Conservation (phyloP, 208 protist genomes). For the Leishmania amazonensis region DNA sequence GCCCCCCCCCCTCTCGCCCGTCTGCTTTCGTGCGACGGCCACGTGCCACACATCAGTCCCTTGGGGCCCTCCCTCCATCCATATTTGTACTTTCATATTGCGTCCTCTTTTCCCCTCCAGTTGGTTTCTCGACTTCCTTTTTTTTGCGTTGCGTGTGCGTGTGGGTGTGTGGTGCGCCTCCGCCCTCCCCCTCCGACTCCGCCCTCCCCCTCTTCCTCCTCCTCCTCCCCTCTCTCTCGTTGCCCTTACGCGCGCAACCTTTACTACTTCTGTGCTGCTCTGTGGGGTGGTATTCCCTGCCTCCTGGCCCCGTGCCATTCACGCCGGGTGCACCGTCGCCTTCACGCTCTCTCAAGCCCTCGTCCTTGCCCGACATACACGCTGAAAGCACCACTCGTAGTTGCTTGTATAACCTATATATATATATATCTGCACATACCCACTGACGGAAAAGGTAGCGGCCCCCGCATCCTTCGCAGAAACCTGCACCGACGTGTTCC, state of each 20-base stretch:
- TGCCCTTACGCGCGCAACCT: background rate
- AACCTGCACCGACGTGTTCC: background rate
- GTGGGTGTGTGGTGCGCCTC: too few relatives aligned
- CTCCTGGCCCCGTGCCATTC: background rate
- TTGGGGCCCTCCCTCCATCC: too few relatives aligned
- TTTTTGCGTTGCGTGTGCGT: too few relatives aligned
- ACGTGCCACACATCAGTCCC: too few relatives aligned
- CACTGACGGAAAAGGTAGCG: background rate
- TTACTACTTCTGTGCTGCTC: background rate
- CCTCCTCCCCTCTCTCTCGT: too few relatives aligned
- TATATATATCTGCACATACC: background rate
- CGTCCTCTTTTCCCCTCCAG: too few relatives aligned
- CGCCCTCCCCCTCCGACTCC: too few relatives aligned
- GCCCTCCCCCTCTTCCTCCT: too few relatives aligned
- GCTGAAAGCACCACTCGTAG: background rate
- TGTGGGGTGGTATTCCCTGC: background rate
- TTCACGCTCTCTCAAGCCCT: background rate
- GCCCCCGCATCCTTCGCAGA: background rate
- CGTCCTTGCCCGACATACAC: background rate
- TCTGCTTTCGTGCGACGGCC: too few relatives aligned
- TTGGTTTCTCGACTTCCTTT: too few relatives aligned
- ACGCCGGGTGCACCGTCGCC: background rate
- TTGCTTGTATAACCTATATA: background rate
- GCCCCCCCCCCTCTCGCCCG: too few relatives aligned
- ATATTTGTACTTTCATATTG: too few relatives aligned